phyloP scores from a whole-genome alignment of 495 filamentous ascomycete species.

The Hypomontagnella monticulosa region DNA sequence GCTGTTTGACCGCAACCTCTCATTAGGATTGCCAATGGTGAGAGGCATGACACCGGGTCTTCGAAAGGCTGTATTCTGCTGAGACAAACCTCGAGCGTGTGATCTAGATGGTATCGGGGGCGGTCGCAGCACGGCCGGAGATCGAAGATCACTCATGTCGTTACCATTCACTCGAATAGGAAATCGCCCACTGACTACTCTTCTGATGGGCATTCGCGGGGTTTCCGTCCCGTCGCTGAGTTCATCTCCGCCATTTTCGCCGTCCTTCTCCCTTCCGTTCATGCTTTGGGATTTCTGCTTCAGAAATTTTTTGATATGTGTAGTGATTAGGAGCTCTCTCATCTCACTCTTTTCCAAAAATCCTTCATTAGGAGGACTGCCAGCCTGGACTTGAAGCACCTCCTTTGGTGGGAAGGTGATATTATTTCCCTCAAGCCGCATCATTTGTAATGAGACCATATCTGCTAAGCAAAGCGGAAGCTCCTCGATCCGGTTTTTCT shows the following conservation, averaged over 20 bases:
- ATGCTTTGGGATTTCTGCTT: conserved; percentile 63
- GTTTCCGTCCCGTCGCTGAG: conserved; percentile 75
- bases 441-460: conserved; percentile 85
- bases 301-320: conserved; percentile 79
- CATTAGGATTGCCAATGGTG: conserved; percentile 72
- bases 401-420: conserved; percentile 74
- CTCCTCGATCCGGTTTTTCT: conserved; percentile 84
- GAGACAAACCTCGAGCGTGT: conserved; percentile 81
- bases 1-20: conserved; percentile 88
- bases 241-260: conserved; percentile 71
- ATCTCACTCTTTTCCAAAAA: conserved; percentile 59
- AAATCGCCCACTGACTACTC: conserved; percentile 80
- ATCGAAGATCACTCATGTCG: conserved; percentile 66
- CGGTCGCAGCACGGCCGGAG: conserved; percentile 70
- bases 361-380: conserved; percentile 57
- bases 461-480: conserved; percentile 85
- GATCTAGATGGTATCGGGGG: conserved; percentile 79
- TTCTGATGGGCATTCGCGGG: conserved; percentile 74
- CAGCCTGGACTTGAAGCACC: conserved; percentile 58
- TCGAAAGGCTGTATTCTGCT: conserved; percentile 70
- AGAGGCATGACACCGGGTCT: conserved; percentile 76
- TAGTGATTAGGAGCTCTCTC: conserved; percentile 73
- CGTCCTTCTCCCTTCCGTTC: conserved; percentile 60
- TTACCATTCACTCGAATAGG: conserved; percentile 79
- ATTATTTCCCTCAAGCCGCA: conserved; percentile 89